phyloP scores from a whole-genome alignment of 2,329 filamentous ascomycete genomes.

The Sphaerulina populicola region DNA sequence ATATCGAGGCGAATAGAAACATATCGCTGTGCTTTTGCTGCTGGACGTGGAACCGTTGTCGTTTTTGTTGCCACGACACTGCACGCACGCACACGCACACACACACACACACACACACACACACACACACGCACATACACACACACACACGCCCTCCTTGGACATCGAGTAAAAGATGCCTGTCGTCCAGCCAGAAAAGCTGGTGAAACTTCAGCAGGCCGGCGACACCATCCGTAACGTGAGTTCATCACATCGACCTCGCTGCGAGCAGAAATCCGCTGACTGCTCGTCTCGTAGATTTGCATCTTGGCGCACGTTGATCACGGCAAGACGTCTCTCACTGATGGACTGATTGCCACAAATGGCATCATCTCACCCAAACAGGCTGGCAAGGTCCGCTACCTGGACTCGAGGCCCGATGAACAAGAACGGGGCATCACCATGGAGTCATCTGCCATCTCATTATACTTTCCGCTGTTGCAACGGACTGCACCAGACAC shows the following conservation, averaged over 20 bases:
- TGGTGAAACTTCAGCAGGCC: constrained; percentile 80
- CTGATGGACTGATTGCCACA: constrained; percentile 89
- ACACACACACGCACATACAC: too few species aligned
- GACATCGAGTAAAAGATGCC: constrained; percentile 55
- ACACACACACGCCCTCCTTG: neutral
- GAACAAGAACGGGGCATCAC: constrained; percentile 95
- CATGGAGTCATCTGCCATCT: constrained; percentile 99
- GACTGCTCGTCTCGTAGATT: constrained; percentile 43
- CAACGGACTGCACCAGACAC: constrained; percentile 55
- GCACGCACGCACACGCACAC: neutral
- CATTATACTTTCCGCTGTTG: constrained; percentile 87
- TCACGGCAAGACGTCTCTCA: constrained; percentile 96
- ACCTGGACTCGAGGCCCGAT: constrained; percentile 90
- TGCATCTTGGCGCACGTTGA: constrained; percentile 94
- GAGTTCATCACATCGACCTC: constrained; percentile 32
- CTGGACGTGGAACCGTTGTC: neutral
- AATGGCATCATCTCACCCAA: constrained; percentile 99
- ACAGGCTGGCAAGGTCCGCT: constrained; percentile 93
- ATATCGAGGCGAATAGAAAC: neutral
- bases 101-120: too few species aligned
- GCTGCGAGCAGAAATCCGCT: constrained; percentile 14
- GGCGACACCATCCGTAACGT: constrained; percentile 89
- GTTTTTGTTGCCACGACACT: constrained; percentile 3
- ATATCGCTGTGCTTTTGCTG: neutral
- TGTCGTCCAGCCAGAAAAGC: constrained; percentile 79